Percentiles rank a stretch among this genome's conserved stretches.
phyloP scores from a whole-genome alignment of 2,329 filamentous ascomycete genomes.

The Stagonosporopsis chrysanthemi region DNA sequence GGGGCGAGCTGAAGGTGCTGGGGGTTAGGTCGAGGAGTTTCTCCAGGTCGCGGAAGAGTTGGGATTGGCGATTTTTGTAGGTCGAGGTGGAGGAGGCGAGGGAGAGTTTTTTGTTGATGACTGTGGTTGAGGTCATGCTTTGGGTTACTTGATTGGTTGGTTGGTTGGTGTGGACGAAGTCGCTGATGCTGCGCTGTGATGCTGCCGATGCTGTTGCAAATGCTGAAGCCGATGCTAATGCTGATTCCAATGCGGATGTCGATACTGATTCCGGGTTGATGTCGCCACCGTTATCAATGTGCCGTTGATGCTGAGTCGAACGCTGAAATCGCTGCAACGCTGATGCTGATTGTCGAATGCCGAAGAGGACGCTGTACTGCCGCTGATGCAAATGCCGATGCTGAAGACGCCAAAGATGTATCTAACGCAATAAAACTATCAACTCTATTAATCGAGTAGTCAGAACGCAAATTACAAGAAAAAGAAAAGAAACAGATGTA shows the following conservation, averaged over 20 bases:
- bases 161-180: not conserved
- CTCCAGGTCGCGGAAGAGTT: constrained; percentile 45
- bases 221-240: not conserved
- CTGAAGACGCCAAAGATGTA: too few relatives aligned
- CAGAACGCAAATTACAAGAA: too few relatives aligned
- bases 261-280: not conserved
- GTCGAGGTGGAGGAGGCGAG: constrained; percentile 29
- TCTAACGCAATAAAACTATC: too few relatives aligned
- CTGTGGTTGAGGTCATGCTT: constrained; percentile 13
- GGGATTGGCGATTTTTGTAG: constrained; percentile 42
- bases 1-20: constrained; percentile 40
- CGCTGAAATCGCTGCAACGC: not conserved
- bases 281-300: too few relatives aligned
- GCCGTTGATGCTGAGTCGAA: not conserved
- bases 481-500: too few relatives aligned
- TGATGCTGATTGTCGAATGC: not conserved
- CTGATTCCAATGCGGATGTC: not conserved
- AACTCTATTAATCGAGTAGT: too few relatives aligned
- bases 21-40: constrained; percentile 45
- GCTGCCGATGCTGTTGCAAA: not conserved
- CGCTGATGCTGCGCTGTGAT: not conserved
- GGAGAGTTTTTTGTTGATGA: constrained; percentile 15
- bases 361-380: not conserved
- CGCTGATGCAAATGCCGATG: not conserved
- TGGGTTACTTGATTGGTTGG: not conserved